Percentiles rank a stretch among this genome's conserved stretches.
Evolutionary conservation across 192 early-diverging fungal genomes (phyloP).

Genomic region (Coemansia sp.): DNA sequence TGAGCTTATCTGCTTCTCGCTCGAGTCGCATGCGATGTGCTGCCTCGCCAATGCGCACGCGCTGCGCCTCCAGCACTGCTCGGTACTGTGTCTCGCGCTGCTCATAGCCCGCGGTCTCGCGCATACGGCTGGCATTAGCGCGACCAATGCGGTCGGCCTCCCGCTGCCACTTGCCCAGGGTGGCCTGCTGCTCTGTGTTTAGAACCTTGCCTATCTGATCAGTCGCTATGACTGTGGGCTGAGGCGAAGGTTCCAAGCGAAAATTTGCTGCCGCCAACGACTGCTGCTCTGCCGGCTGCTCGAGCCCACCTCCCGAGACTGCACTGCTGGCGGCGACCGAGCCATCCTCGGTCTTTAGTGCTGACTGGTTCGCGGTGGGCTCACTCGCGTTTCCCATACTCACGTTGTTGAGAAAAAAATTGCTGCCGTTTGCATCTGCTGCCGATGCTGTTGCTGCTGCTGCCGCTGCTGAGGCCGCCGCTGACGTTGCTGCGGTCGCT

Average conservation of each 20-base stretch:
- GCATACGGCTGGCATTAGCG: constrained; percentile 27
- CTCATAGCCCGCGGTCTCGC: constrained; percentile 43
- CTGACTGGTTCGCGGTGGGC: constrained; percentile 27
- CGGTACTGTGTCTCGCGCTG: constrained; percentile 39
- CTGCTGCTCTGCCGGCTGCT: constrained; percentile 13
- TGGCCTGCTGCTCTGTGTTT: constrained; percentile 32
- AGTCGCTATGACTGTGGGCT: constrained; percentile 41
- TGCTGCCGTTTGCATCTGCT: neutral
- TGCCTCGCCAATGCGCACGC: constrained; percentile 23
- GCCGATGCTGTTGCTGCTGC: neutral
- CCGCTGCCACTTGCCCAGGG: constrained; percentile 31
- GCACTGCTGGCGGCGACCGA: constrained; percentile 21
- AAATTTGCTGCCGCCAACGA: constrained; percentile 39
- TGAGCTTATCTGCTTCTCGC: constrained; percentile 28
- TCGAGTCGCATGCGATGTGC: constrained; percentile 17
- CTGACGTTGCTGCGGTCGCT: constrained; percentile 11
- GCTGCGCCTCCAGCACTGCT: constrained; percentile 32
- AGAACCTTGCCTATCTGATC: constrained; percentile 34
- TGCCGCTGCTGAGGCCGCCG: neutral
- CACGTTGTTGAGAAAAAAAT: constrained; percentile 18
- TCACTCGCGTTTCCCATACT: constrained; percentile 42
- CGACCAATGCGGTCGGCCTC: constrained; percentile 24
- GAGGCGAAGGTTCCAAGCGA: constrained; percentile 37
- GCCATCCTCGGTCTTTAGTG: constrained; percentile 20
- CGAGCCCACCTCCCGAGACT: constrained; percentile 30